A percentile compares a stretch with the other conserved stretches of the same genome.
These are phyloP conservation scores for Acanthamoeba culbertsoni DNA, from an alignment of 208 protist species.

Conservation along the genomic window DNA sequence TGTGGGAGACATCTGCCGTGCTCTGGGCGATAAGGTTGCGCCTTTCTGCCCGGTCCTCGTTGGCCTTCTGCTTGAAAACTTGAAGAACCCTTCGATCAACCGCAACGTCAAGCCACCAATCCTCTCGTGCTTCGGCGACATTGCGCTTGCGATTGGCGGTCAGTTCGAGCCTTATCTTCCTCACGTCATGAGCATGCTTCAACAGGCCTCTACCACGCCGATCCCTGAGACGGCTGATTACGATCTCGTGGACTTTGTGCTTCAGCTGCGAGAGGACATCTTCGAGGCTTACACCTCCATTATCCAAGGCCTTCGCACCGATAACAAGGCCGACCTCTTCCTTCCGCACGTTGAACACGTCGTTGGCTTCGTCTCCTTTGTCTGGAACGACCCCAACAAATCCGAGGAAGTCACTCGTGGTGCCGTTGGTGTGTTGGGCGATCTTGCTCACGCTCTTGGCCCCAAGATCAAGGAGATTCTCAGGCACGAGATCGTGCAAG, in stretches of 20 bases:
- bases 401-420: constrained; percentile 63
- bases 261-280: constrained; percentile 79
- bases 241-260: constrained; percentile 79
- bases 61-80: constrained; percentile 83
- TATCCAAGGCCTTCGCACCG: constrained; percentile 77
- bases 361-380: constrained; percentile 60
- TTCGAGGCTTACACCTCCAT: constrained; percentile 84
- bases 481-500: constrained; percentile 51
- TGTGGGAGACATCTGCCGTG: constrained; percentile 93
- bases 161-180: constrained; percentile 89
- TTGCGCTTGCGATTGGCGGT: constrained; percentile 91
- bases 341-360: constrained; percentile 70
- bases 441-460: constrained; percentile 55
- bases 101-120: constrained; percentile 93
- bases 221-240: constrained; percentile 53
- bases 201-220: constrained; percentile 67
- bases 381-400: constrained; percentile 60
- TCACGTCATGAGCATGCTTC: constrained; percentile 86
- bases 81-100: constrained; percentile 84
- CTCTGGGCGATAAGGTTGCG: constrained; percentile 82
- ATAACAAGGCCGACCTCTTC: constrained; percentile 68
- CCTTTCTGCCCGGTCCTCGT: constrained; percentile 88
- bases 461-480: constrained; percentile 38
- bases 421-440: constrained; percentile 75
- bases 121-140: constrained; percentile 93